Base-by-base conservation (phyloP, 2,329 filamentous ascomycete species). In the Cladosporium sphaerospermum region DNA sequence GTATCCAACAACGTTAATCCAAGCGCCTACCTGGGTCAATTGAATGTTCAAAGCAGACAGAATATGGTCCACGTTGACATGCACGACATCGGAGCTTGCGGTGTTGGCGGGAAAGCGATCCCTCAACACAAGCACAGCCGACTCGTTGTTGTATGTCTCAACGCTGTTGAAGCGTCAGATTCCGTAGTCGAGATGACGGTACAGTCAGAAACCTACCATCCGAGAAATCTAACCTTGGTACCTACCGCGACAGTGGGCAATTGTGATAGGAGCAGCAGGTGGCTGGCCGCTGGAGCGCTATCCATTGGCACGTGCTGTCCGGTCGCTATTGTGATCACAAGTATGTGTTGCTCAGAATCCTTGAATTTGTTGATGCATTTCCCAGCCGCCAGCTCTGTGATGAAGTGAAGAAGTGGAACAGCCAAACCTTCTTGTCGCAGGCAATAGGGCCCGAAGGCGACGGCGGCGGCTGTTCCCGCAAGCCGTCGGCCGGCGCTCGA, bases 201-300 rank as follows among this genome's bases (percentile, higher is more conserved):
- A n/a, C 10, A n/a, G 34, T 42, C 28, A 43, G 39, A 72, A 83
- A 73, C 78, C 23, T 28, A 96, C 92, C 91, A 96, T 70, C 89
- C 91, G 47, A 97, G 72, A 69, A 97, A 95, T 56, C 92, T 85
- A 56, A 96, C 85, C 73, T 97, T 97, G n/a, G 83, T 80, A n/a
- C 80, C 80, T 3, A 66, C 56, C 14, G 52, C 49, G 18, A 63
- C 49, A 4, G 42, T 42, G 2, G 73, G 72, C n/a, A 77, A 60
- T 49, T 77, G 71, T 9, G 66, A 67, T 32, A 77, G 62, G 39
- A 75, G 65, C 55, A 84, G 82, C 9, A 77, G 67, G 33, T 61
- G 69, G 45, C 70, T 72, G 11, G 89, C 80, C 32, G 81, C 72
- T 28, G 88, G 86, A 8, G 59, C 16, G 37, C 8, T 42, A 8